Base-by-base conservation (phyloP, 805 yeast genomes). In the Vanderwaltozyma yarrowii region DNA sequence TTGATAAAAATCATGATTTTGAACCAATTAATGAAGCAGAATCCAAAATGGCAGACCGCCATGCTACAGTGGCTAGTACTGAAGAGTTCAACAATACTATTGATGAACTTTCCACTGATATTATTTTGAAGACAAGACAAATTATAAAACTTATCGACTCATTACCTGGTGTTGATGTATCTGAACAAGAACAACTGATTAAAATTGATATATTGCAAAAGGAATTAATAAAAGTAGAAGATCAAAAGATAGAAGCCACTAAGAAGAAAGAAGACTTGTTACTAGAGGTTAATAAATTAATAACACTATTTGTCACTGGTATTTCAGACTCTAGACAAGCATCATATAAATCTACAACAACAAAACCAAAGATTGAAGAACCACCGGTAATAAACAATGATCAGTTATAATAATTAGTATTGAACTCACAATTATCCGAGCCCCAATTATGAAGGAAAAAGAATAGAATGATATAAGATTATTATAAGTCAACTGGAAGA, bases 81-180 rank as follows among this genome's bases (percentile, higher is more conserved):
- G 72, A 69, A 33, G 65, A 64, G 31, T 63, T 60, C 38, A 37
- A 49, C 21, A 59, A 67, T 43, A 81, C 78, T 20, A 69, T 77
- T 33, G 76, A 74, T 47, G 97, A 92, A 54, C 67, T 92, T 8
- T 74, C 95, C 2, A 75, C 83, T 0, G 98, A 89, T 54, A 72
- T 89, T 8, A 83, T 88, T 19, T 61, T 86, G 41, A 88, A 88
- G 53, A 75, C 94, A 5, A 73, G 94, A 49, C 97, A 92, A 57
- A 82, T 89, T 13, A 73, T 84, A 29, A 78, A 83, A 51, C 72
- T 89, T 20, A 87, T 89, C 29, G 94, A 84, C 53, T 76, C 94
- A 2, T 65, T 89, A 31, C 98, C 98, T 0, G 97, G 96, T 11
- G 84, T 86, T 2, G 96, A 94, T 8, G 88, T 81, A 1, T 75